Evolutionary conservation across 2,329 filamentous ascomycete genomes (phyloP).

Genomic region (Ceratocystis cacaofunesta): DNA sequence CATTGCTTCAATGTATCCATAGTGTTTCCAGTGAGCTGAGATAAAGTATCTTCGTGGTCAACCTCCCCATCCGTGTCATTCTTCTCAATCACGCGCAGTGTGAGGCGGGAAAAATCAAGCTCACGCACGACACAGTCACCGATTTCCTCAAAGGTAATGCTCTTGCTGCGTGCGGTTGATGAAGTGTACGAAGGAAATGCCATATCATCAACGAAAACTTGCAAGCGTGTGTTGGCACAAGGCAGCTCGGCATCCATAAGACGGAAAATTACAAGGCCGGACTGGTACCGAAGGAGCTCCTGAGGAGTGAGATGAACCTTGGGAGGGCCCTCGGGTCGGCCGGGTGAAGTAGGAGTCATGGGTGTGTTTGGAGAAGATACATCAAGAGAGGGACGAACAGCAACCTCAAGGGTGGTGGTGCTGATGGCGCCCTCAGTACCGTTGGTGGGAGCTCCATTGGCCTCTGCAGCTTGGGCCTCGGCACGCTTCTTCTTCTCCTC

Average conservation of each 20-base stretch:
- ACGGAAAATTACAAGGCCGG: slow-evolving; percentile 85
- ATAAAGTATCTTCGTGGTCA: slow-evolving; percentile 60
- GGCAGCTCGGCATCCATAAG: slow-evolving; percentile 79
- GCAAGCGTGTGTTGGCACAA: slow-evolving; percentile 59
- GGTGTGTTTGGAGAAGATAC: slow-evolving; percentile 22
- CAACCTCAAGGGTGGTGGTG: slow-evolving; percentile 19
- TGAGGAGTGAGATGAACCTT: slow-evolving; percentile 68
- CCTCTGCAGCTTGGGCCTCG: slow-evolving; percentile 25
- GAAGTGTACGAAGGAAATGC: slow-evolving; percentile 79
- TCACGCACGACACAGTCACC: slow-evolving; percentile 94
- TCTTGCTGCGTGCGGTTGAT: slow-evolving; percentile 53
- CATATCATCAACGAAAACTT: slow-evolving; percentile 90
- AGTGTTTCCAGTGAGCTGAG: slow-evolving; percentile 72
- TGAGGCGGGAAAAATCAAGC: slow-evolving; percentile 89
- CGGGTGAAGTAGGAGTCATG: slow-evolving; percentile 24
- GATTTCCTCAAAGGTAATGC: slow-evolving; percentile 72
- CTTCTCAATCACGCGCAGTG: slow-evolving; percentile 71
- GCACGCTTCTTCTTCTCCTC: slow-evolving; percentile 40
- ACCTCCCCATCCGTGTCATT: slow-evolving; percentile 56
- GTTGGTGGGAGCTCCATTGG: slow-evolving; percentile 2
- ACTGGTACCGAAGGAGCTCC: slow-evolving; percentile 74
- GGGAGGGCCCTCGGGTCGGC: slow-evolving; percentile 39
- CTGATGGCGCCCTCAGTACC: slow-evolving; percentile 17
- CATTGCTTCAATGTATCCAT: slow-evolving; percentile 78
- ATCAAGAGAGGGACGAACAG: slow-evolving; percentile 12